Base-by-base conservation (phyloP, 1,139 yeast species). In the Protomyces inundatus region DNA sequence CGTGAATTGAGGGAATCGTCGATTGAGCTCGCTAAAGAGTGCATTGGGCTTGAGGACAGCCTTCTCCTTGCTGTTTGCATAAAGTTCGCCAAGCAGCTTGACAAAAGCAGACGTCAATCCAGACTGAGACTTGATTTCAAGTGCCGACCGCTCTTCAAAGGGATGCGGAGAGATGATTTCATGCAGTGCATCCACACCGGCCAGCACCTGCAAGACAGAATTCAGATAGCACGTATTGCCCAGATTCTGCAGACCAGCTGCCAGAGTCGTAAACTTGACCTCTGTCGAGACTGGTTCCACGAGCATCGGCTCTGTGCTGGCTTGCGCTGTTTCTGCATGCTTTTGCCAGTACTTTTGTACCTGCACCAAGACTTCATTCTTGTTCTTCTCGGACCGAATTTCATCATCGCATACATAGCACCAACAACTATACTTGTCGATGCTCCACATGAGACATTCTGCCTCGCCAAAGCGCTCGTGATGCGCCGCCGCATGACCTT, bases 201-300 rank as follows among this genome's bases (percentile, higher is more conserved):
- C 65, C 32, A 66, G 56, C 10, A 65, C 62, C 50, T 66, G 67
- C 40, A 66, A 33, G 16, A 61, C 66, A 33, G 66, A 62, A 51
- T 66, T 66, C 54, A 66, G 66, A 55, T 62, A 66, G 59, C 67
- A 66, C 16, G 67, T 66, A 40, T 66, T 66, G 39, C 67, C 67
- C 14, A 66, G 55, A 32, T 66, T 66, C 34, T 61, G 56, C 36
- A 66, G 54, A 1, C 67, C 67, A n/a, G 67, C 68, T 1, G 62
- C 35, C 12, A 58, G 33, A 34, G 42, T 42, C 30, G 40, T 51
- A 36, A 51, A 58, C 14, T 53, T 40, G 35, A 58, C 40, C 9
- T 51, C 55, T 16, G 33, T 51, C 23, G 52, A 3, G n/a, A 14
- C 34, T 6, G 35, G 2, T 9, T 40, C 52, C 4, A 42, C 56